A percentile compares a stretch with the other conserved stretches of the same genome.
Evolutionary conservation across 2,329 filamentous ascomycete species (phyloP).

Genomic region (Epichloe hybrida): DNA sequence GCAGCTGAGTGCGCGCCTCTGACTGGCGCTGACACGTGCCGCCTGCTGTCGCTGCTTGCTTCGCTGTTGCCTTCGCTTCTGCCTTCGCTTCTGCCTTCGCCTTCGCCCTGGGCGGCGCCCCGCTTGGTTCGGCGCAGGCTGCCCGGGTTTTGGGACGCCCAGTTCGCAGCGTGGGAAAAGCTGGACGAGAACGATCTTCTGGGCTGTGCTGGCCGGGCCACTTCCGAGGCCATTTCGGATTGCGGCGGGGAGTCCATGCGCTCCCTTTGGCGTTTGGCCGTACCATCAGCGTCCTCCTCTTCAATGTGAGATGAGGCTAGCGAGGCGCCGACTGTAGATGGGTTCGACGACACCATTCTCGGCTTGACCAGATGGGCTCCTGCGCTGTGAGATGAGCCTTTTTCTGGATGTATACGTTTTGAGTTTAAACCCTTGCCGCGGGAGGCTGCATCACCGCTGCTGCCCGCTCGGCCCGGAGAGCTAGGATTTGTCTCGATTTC

Average conservation of each 20-base stretch:
- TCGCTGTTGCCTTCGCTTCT: slow-evolving; percentile 13
- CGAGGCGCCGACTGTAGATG: slow-evolving; percentile 11
- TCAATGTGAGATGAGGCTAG: slow-evolving; percentile 13
- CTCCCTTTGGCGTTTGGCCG: slow-evolving; percentile 6
- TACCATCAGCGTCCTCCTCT: slow-evolving; percentile 8
- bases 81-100: slow-evolving; percentile 11
- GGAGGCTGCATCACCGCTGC: slow-evolving; percentile 12
- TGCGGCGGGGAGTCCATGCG: slow-evolving; percentile 9
- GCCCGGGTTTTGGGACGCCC: slow-evolving; percentile 39
- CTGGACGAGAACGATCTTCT: slow-evolving; percentile 46
- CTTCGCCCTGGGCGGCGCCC: slow-evolving; percentile 26
- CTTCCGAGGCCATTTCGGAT: slow-evolving; percentile 15
- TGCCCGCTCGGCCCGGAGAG: slow-evolving; percentile 11
- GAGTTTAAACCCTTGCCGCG: slow-evolving; percentile 10
- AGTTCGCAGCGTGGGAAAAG: slow-evolving; percentile 41
- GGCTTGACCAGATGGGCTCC: slow-evolving; percentile 23
- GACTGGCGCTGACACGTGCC: slow-evolving; percentile 40
- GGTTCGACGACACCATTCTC: slow-evolving; percentile 20
- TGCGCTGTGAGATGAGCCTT: slow-evolving; percentile 9
- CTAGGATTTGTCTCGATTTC: slow-evolving; percentile 11
- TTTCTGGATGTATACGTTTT: slow-evolving; percentile 17
- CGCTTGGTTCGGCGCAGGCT: slow-evolving; percentile 44
- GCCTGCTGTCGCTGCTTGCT: slow-evolving; percentile 29
- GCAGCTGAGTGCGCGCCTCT: slow-evolving; percentile 17
- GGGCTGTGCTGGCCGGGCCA: slow-evolving; percentile 29